phyloP scores from a whole-genome alignment of 2,329 filamentous ascomycete genomes.

The Penicillium sp. region DNA sequence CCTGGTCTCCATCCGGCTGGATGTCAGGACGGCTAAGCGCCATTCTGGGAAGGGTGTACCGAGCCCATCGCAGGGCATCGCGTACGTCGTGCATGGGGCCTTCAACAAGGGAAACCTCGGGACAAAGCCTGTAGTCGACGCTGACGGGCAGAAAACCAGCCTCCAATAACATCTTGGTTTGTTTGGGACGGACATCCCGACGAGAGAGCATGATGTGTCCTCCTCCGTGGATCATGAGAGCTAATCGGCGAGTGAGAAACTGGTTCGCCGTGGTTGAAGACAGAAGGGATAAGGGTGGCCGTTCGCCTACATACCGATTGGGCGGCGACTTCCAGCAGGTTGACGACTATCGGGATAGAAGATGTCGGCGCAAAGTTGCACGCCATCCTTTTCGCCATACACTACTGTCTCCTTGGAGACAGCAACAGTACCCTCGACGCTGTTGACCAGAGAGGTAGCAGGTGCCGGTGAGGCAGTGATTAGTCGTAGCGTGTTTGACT shows the following conservation, averaged over 20 bases:
- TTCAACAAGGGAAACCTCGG: slow-evolving; percentile 42
- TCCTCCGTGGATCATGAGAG: slow-evolving; percentile 25
- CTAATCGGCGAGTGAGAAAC: slow-evolving; percentile 1
- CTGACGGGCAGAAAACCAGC: slow-evolving; percentile 46
- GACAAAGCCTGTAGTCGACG: slow-evolving; percentile 50
- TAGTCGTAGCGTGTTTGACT: slow-evolving; percentile 6
- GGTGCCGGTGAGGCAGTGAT: neutral
- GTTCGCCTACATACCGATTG: slow-evolving; percentile 5
- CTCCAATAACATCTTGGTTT: slow-evolving; percentile 37
- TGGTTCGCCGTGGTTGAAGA: too few relatives aligned
- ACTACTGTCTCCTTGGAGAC: neutral
- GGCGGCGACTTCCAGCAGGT: neutral
- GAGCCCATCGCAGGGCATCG: slow-evolving; percentile 30
- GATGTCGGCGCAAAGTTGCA: slow-evolving; percentile 4
- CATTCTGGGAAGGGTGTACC: slow-evolving; percentile 19
- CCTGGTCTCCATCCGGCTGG: slow-evolving; percentile 6
- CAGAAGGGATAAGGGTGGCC: too few relatives aligned
- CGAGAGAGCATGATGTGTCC: slow-evolving; percentile 24
- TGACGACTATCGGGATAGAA: neutral
- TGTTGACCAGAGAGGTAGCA: too few relatives aligned
- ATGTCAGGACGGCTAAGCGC: neutral
- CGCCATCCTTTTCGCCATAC: neutral
- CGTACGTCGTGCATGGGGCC: slow-evolving; percentile 44
- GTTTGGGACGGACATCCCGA: slow-evolving; percentile 21
- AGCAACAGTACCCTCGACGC: too few relatives aligned